phyloP scores from a whole-genome alignment of 2,329 filamentous ascomycete species.

The Stachybotrys chartarum region DNA sequence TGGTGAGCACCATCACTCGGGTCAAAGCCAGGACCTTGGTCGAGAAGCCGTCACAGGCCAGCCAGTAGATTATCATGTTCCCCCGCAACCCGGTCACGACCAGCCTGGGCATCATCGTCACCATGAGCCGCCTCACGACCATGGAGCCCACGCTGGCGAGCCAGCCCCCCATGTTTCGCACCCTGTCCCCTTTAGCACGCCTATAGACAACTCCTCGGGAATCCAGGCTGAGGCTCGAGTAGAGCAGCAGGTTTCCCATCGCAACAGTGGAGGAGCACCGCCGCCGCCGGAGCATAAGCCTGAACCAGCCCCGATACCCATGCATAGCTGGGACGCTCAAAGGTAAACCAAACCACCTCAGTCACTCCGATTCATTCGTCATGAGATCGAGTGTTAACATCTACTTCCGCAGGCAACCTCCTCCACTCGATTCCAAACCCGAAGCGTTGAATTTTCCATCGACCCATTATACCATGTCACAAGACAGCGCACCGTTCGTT shows the following conservation, averaged over 20 bases:
- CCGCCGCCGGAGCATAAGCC: slow-evolving; percentile 12
- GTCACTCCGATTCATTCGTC: background rate
- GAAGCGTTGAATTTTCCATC: slow-evolving; percentile 80
- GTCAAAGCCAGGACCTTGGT: slow-evolving; percentile 7
- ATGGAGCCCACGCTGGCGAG: slow-evolving; percentile 10
- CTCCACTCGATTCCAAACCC: slow-evolving; percentile 61
- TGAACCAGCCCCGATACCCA: slow-evolving; percentile 14
- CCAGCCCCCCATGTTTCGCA: slow-evolving; percentile 10
- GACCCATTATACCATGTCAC: slow-evolving; percentile 77
- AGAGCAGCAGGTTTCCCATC: slow-evolving; percentile 22
- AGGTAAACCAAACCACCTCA: slow-evolving; percentile 27
- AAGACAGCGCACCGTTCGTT: slow-evolving; percentile 66
- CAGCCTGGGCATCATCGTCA: slow-evolving; percentile 10
- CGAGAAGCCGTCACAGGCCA: background rate
- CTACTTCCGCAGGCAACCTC: slow-evolving; percentile 45
- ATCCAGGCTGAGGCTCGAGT: slow-evolving; percentile 40
- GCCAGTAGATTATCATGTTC: background rate
- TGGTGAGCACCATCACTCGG: slow-evolving; percentile 15
- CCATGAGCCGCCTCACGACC: slow-evolving; percentile 10
- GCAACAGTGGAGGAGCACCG: slow-evolving; percentile 6
- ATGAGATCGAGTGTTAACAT: background rate
- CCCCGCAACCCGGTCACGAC: slow-evolving; percentile 6
- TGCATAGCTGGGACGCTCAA: slow-evolving; percentile 47
- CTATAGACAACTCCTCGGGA: slow-evolving; percentile 32
- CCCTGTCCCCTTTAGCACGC: slow-evolving; percentile 20